Evolutionary conservation across 805 yeast species (phyloP).

Genomic region (Blastobotrys terrestris): DNA sequence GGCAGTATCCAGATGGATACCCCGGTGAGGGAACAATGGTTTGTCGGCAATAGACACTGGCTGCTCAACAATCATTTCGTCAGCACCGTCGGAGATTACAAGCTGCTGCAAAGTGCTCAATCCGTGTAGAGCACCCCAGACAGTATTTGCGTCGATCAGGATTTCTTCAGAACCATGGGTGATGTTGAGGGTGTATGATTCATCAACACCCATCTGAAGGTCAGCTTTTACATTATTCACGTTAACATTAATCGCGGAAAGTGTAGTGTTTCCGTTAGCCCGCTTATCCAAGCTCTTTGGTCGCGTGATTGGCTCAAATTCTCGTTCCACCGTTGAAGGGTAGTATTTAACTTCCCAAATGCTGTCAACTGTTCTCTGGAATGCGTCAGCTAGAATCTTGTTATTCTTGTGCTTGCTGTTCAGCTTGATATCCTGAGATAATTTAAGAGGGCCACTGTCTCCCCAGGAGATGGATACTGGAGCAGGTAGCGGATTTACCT

Average conservation of each 20-base stretch:
- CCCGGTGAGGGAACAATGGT: slow-evolving; percentile 35
- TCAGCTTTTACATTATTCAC: slow-evolving; percentile 24
- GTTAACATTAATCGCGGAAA: slow-evolving; percentile 7
- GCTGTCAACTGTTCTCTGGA: slow-evolving; percentile 22
- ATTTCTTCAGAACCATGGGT: slow-evolving; percentile 13
- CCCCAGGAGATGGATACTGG: slow-evolving; percentile 17
- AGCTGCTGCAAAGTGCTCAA: slow-evolving; percentile 35
- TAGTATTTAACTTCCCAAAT: slow-evolving; percentile 29
- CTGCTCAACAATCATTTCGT: slow-evolving; percentile 27
- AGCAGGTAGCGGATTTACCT: slow-evolving; percentile 21
- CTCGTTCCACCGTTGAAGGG: slow-evolving; percentile 30
- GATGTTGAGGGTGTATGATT: slow-evolving; percentile 30
- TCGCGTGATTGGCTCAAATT: slow-evolving; percentile 19
- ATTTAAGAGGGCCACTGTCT: slow-evolving; percentile 10
- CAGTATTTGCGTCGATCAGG: slow-evolving; percentile 28
- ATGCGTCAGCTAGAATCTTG: slow-evolving; percentile 25
- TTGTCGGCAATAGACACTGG: slow-evolving; percentile 31
- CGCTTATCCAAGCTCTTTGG: slow-evolving; percentile 8
- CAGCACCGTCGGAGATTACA: slow-evolving; percentile 26
- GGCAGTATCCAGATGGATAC: slow-evolving; percentile 35
- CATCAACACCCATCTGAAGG: slow-evolving; percentile 36
- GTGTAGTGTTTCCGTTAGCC: background rate
- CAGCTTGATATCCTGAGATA: slow-evolving; percentile 8
- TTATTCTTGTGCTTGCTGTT: slow-evolving; percentile 3
- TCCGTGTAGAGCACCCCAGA: slow-evolving; percentile 38